Base-by-base conservation (phyloP, 2,329 filamentous ascomycete genomes). In the Diaporthe ampelina region DNA sequence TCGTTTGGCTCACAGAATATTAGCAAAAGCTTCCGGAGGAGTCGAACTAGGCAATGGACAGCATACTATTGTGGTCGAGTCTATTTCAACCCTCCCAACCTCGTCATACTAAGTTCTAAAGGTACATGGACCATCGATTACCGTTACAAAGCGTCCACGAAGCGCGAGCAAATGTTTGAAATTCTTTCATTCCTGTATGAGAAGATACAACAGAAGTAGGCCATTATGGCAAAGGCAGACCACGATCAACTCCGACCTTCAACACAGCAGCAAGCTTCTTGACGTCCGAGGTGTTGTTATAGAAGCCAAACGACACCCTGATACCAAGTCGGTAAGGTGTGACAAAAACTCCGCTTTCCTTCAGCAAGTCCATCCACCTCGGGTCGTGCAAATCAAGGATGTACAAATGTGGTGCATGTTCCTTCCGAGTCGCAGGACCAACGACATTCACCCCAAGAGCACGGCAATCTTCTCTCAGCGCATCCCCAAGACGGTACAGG, bases 331-430 rank as follows among this genome's bases (percentile, higher is more conserved):
- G 73, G 50, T 81, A 81, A 2, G 74, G 74, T 2, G 79, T 81
- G 6, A 79, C 71, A 4, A 73, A 48, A 1, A 78, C 69, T 0
- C 75, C 72, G 0, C 76, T 37, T 7, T 63, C 74, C 37, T 75
- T 72, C 11, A 82, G 72, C 50, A 78, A 74, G 7, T 67, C 58
- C 2, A 72, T 57, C 81, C 80, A 81, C 24, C 68, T 70, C 21
- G 74, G 8, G 13, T 76, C 59, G 15, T 76, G 74, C 52, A 82
- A 52, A 2, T 76, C 75, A 19, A 83, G 70, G 11, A 82, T 74
- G 54, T 81, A 79, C 11, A 83, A 70, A 71, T 82, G 81, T 26
- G 81, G 80, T 1, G 81, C 79, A 15, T 80, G 77, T 0, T 73
- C 45, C 7, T 73, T 26, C 3, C 76, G 77, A 13, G 73, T 72